Base-by-base conservation (phyloP, 2,329 filamentous ascomycete species). In the Stagonosporopsis chrysanthemi region DNA sequence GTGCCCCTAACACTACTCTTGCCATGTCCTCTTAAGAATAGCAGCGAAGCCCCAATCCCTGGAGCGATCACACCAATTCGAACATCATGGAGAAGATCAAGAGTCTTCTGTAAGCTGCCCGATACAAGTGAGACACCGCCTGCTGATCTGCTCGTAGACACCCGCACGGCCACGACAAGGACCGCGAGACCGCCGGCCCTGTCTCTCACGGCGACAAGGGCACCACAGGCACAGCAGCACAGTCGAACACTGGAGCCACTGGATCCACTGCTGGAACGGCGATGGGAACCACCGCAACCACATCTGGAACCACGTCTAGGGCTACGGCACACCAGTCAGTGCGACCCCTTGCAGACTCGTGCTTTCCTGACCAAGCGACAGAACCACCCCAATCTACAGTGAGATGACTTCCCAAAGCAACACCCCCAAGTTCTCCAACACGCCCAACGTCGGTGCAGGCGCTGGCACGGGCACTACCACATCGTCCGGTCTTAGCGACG, bases 51-150 rank as follows among this genome's bases (percentile, higher is more conserved):
- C 39, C 58, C 26, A 52, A 46, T 51, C 57, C 52, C 46, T 59
- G 46, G 46, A 59, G 51, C 50, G 46, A 57, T 60, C 53, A 51
- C 47, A 56, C 49, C 36, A 36, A 46, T 49, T 44, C 45, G 35
- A 29, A 36, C 50, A 44, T 2, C 63, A 60, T 81, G 79, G 74
- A 80, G 54, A 79, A 79, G 70, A 65, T 81, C 52, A 80, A 80
- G 74, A 75, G 72, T 63, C 68, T 80, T 50, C 66, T 81, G 77
- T 79, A 63, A 62, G 77, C 49, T 14, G 22, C 33, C 17, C 44
- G 6, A 11, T 26, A 2, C 36, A 17, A 8, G 4, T 2, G 14
- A n/a, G 7, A 28, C 26, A 22, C n/a, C 36, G 24, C 38, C 11
- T 40, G 35, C 42, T 59, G 9, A 41, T 56, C 68, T 49, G 67